phyloP scores from a whole-genome alignment of 768 basidiomycete genomes.

The Phlebiopsis gigantea region DNA sequence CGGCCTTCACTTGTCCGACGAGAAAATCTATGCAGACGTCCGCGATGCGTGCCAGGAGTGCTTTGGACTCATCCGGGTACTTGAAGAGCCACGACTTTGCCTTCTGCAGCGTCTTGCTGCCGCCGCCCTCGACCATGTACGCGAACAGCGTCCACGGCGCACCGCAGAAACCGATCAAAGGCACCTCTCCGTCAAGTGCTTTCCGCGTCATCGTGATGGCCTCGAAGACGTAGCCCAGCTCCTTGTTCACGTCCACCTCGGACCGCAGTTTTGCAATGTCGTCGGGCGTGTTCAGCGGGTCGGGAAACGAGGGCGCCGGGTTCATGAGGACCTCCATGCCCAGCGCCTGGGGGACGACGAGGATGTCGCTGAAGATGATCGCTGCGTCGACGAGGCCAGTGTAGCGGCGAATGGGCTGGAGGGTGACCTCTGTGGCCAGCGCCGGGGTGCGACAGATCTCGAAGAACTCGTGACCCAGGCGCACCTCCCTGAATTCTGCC shows the following conservation, averaged over 20 bases:
- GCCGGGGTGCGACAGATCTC: slow-evolving; percentile 90
- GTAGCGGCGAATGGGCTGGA: slow-evolving; percentile 92
- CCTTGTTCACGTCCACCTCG: slow-evolving; percentile 73
- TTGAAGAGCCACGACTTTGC: slow-evolving; percentile 94
- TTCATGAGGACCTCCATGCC: slow-evolving; percentile 95
- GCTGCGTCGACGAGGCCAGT: slow-evolving; percentile 85
- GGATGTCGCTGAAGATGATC: slow-evolving; percentile 98
- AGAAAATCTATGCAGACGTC: slow-evolving; percentile 85
- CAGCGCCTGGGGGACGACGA: slow-evolving; percentile 96
- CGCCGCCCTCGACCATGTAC: slow-evolving; percentile 98
- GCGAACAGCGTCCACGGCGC: slow-evolving; percentile 98
- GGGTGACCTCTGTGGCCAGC: slow-evolving; percentile 82
- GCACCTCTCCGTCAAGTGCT: slow-evolving; percentile 81
- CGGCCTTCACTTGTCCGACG: slow-evolving; percentile 90
- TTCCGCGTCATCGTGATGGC: slow-evolving; percentile 84
- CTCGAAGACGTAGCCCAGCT: slow-evolving; percentile 87
- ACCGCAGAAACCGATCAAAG: slow-evolving; percentile 95
- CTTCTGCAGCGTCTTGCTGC: slow-evolving; percentile 85
- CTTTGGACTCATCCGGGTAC: slow-evolving; percentile 79
- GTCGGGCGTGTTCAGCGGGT: slow-evolving; percentile 72
- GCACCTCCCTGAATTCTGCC: slow-evolving; percentile 84
- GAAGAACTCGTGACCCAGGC: slow-evolving; percentile 88
- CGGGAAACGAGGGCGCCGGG: slow-evolving; percentile 84
- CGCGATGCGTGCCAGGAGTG: slow-evolving; percentile 74
- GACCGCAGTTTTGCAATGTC: slow-evolving; percentile 60